Evolutionary conservation across 2,329 filamentous ascomycete species (phyloP), one percentile per base, ranked within the genome.

Genomic region (Aspergillus sp.): DNA sequence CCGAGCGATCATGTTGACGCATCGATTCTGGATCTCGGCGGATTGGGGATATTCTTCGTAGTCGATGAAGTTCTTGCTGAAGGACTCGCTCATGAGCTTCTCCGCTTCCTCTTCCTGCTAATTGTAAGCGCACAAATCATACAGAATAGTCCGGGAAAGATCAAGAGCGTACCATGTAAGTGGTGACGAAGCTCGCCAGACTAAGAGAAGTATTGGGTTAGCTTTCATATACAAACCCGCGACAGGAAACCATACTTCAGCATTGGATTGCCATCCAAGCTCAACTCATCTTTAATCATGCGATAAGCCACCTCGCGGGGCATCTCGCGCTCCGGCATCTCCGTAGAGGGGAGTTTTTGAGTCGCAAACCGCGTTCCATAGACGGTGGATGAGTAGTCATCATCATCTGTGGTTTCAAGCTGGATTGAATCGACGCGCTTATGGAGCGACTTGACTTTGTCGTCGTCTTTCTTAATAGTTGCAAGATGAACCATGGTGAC

Each of bases 41-140:
- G 88, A 89, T 74, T 91, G 89, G 1, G 91, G 91, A 72, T 93
- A 93, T 76, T 93, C 90, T 74, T 93, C 91, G 76, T 93, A 93
- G 75, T 93, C 91, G 78, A 93, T 93, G 77, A 97, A 97, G 84
- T 98, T 98, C 80, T 97, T 97, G 76, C 91, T 88, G 76, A 97
- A 92, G 57, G 91, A 87, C 67, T 97, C 92, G 67, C 89, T 82
- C 94, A 98, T 98, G 79, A 97, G 91, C 79, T 96, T 93, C 81
- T 97, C 93, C 22, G 90, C 93, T 78, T 97, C 94, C 50, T 97
- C 91, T 81, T 97, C 93, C 90, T 92, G 69, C 50, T 59, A 38
- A 7, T 11, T n/a, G 31, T 59, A 23, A 64, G 62, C 28, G 4
- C 15, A 17, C 9, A 9, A 8, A 31, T 25, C 11, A 28, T 30